Evolutionary conservation across 768 basidiomycete species (phyloP), one percentile per base, ranked within the genome.

Genomic region (Mycena haematopus): DNA sequence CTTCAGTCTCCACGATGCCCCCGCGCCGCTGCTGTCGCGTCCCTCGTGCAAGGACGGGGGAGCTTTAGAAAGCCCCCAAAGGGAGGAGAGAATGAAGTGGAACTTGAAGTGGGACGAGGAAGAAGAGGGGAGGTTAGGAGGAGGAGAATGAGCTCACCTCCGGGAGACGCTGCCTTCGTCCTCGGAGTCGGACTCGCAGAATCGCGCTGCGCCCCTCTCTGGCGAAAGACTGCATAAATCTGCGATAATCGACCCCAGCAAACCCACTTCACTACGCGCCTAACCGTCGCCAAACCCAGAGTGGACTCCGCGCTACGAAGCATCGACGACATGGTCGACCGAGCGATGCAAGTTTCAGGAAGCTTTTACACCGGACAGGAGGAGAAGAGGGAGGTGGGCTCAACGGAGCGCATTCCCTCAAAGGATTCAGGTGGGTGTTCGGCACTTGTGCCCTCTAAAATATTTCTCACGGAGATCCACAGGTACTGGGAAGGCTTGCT

Each of bases 251-350:
- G n/a, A n/a, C n/a, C n/a, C n/a, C n/a, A n/a, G n/a, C n/a, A n/a
- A n/a, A n/a, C n/a, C n/a, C n/a, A n/a, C 13, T 47, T 27, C 33
- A 21, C 33, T 7, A n/a, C 19, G 7, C 38, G 33, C 14, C 1
- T 35, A 51, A 21, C 21, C 35, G 50, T 50, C 49, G 27, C 49
- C 49, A n/a, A n/a, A n/a, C n/a, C n/a, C n/a, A n/a, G n/a, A n/a
- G n/a, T n/a, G 25, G 15, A 29, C 27, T 31, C 31, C 15, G 31
- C 17, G 2, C 15, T 50, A 22, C 33, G 33, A 35, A 35, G 33
- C 33, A 50, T 29, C 29, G 25, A 31, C 29, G 49, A 50, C 27
- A 50, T 50, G 49, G 49, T 50, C 3, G 27, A 15, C 49, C 9
- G 19, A 31, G n/a, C n/a, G n/a, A n/a, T n/a, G n/a, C n/a, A 29